Percentiles rank a stretch among this genome's conserved stretches.
Conservation (phyloP, 768 basidiomycete species). For the Mycena vulgaris region DNA sequence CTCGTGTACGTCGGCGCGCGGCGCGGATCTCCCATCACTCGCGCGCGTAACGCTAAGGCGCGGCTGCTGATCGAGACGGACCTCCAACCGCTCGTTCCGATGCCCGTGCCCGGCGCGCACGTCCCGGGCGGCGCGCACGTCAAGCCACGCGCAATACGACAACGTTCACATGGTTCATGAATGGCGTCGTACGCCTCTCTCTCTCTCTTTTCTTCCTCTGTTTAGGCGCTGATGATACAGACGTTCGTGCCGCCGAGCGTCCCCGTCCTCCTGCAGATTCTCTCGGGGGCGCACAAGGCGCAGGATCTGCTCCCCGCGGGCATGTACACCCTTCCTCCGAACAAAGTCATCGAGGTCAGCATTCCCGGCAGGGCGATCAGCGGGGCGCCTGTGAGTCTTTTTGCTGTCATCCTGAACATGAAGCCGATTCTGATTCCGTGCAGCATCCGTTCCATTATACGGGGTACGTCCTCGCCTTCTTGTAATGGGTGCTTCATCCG, state of each 20-base stretch:
- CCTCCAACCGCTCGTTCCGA: constrained; percentile 49
- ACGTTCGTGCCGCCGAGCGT: constrained; percentile 50
- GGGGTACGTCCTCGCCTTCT: constrained; percentile 14
- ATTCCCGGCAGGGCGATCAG: constrained; percentile 53
- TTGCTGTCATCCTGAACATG: background rate
- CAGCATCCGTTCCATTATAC: constrained; percentile 8
- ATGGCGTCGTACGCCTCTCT: background rate
- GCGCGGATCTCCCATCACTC: background rate
- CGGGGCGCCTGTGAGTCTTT: constrained; percentile 50
- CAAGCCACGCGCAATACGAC: background rate
- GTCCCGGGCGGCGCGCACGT: constrained; percentile 30
- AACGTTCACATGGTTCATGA: background rate
- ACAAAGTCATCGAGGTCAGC: constrained; percentile 56
- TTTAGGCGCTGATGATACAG: background rate
- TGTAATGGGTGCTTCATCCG: too few relatives aligned
- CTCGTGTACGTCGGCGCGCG: background rate
- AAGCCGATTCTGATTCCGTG: background rate
- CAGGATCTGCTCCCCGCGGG: constrained; percentile 56
- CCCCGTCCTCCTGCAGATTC: constrained; percentile 62
- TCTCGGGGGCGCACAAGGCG: constrained; percentile 56
- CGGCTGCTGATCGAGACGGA: constrained; percentile 18
- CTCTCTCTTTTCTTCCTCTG: background rate
- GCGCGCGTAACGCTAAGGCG: background rate
- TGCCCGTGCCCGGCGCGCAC: constrained; percentile 49
- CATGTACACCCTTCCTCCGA: constrained; percentile 55